Percentiles rank a stretch among this genome's conserved stretches.
These are phyloP conservation scores for Elaphomyces granulatus DNA, from an alignment of 495 filamentous ascomycete species.

Conservation along the genomic window DNA sequence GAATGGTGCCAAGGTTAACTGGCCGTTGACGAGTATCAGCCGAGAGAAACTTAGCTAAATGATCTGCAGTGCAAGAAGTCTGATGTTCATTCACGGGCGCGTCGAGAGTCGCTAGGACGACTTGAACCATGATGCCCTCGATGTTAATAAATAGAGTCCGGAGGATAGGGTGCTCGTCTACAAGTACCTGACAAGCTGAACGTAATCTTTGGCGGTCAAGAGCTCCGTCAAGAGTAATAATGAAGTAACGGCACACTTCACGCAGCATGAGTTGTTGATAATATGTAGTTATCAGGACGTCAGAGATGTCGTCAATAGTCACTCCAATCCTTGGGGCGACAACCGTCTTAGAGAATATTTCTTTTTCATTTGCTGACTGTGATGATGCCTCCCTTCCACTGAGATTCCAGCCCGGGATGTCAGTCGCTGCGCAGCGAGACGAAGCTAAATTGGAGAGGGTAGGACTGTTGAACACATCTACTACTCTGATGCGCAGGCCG, in stretches of 20 bases:
- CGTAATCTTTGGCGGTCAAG: constrained; percentile 20
- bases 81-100: constrained; percentile 23
- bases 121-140: constrained; percentile 32
- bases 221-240: constrained; percentile 10
- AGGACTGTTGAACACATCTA: constrained; percentile 21
- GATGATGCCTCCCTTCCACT: constrained; percentile 22
- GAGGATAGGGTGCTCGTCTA: constrained; percentile 44
- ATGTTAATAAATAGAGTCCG: constrained; percentile 49
- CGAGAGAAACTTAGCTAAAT: constrained; percentile 29
- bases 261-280: neutral
- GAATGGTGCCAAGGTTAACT: constrained; percentile 39
- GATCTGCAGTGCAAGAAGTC: constrained; percentile 6
- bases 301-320: constrained; percentile 12
- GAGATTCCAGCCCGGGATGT: neutral
- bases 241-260: neutral
- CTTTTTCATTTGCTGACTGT: constrained; percentile 27
- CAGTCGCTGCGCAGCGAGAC: too few species aligned
- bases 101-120: constrained; percentile 34
- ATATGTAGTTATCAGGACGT: neutral
- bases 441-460: constrained; percentile 14
- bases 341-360: constrained; percentile 23
- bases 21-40: constrained; percentile 22
- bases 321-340: constrained; percentile 13
- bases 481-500: constrained; percentile 26
- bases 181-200: constrained; percentile 24